Base-by-base conservation (phyloP, 2,329 filamentous ascomycete genomes). In the Corniculantispora saksenae region DNA sequence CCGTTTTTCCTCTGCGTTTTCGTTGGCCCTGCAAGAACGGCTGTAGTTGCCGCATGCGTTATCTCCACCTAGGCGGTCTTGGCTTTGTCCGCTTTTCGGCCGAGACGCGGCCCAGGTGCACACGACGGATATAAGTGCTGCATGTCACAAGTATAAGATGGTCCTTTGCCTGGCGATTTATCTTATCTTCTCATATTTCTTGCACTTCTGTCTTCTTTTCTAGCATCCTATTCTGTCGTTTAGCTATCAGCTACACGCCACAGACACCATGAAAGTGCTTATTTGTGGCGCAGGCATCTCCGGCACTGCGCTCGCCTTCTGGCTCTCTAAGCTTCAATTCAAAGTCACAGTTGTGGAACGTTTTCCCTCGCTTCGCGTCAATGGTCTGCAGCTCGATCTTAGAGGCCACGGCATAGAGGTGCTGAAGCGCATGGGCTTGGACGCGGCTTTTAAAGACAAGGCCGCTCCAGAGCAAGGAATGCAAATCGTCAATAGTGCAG, bases 331-430 rank as follows among this genome's bases (percentile, higher is more conserved):
- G 43, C 69, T 73, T 3, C 75, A 74, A 56, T 74, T 82, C 67
- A 61, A 74, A 15, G 72, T 82, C 48, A 82, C 79, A 2, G 71
- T 83, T 10, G 66, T 83, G 59, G 81, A 82, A 68, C 73, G 77
- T 1, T 78, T 72, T 56, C 70, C 79, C 0, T 60, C n/a, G 45
- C 64, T 86, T 0, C 80, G 85, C 2, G 73, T 77, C 1, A 76
- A 77, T 0, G 86, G 86, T 0, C 80, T 82, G 3, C 84, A 86
- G 57, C 72, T 88, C 32, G 86, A 89, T 69, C 74, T 88, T 2
- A 80, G 83, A 3, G 82, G 78, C 15, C 78, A 80, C 25, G 84
- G 81, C 0, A 78, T 87, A 53, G 76, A 83, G 21, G 79, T 84
- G 9, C 72, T 86, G 19, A 80, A 77, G 63, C 78, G 78, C 3